Evolutionary conservation across 768 basidiomycete genomes (phyloP), one percentile per base, ranked within the genome.

Genomic region (Mrakia frigida): DNA sequence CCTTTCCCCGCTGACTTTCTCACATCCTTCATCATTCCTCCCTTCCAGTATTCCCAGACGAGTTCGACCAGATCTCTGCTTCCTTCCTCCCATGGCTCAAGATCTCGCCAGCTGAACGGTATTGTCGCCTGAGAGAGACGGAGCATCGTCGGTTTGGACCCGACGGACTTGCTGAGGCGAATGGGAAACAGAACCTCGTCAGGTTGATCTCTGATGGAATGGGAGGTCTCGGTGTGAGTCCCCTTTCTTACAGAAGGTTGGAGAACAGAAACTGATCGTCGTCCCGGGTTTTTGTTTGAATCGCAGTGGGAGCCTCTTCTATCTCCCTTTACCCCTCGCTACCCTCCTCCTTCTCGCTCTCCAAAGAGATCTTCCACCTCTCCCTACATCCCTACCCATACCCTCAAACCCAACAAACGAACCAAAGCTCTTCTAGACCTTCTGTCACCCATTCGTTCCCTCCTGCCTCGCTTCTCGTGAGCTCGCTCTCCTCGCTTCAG

Each of bases 171-270:
- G 39, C 43, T 6, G 65, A 68, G 37, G 39, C 37, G 7, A 41
- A 5, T 41, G 65, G 65, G 21, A 39, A 68, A 14, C 65, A 68
- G 65, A 41, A n/a, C 25, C 65, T 68, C 37, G 65, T 43, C 39
- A 68, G 65, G 65, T 11, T 68, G 35, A 68, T 68, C 39, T 68
- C 65, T 14, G 65, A 68, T 23, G 65, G 65, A 6, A 68, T 35
- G 39, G 65, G 65, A 68, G 65, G 65, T 25, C 65, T 68, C 7
- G 65, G 65, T 18, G 65, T 68, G 65, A 68, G 65, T 68, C 23
- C 33, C 31, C 21, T 39, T 3, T 35, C 6, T 18, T 7, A 5
- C 1, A 5, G 33, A 16, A 53, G 52, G 7, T 23, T n/a, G 33
- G 35, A 31, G 63, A 35, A 33, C n/a, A 28, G 28, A 33, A 25